Evolutionary conservation across 192 early-diverging fungal species (phyloP).

Genomic region (Backusella macrospora): DNA sequence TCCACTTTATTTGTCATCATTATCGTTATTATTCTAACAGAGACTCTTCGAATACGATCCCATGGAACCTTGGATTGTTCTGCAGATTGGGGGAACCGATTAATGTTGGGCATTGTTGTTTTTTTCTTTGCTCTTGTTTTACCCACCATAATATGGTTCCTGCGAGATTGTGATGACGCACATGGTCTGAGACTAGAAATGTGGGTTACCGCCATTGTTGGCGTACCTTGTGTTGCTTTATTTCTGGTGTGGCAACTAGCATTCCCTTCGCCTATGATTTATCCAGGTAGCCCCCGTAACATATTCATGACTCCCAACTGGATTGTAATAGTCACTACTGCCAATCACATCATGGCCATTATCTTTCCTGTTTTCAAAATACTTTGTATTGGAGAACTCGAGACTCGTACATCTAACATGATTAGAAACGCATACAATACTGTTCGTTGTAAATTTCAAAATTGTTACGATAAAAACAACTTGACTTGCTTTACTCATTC

Average conservation of each 20-base stretch:
- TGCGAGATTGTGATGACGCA: constrained; percentile 52
- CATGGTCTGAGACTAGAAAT: constrained; percentile 62
- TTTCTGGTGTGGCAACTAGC: constrained; percentile 43
- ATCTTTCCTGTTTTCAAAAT: constrained; percentile 8
- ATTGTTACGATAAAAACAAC: not conserved
- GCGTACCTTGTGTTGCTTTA: constrained; percentile 38
- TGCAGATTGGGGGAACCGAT: not conserved
- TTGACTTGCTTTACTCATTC: not conserved
- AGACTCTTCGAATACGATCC: not conserved
- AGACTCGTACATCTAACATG: not conserved
- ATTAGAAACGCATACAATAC: not conserved
- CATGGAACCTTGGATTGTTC: not conserved
- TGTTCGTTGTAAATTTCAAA: not conserved
- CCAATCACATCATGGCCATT: constrained; percentile 7
- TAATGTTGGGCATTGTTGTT: not conserved
- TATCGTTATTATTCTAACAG: not conserved
- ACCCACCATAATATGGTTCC: constrained; percentile 51
- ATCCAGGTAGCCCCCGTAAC: not conserved
- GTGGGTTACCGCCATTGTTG: constrained; percentile 48
- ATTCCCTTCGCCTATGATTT: not conserved
- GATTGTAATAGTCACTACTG: not conserved
- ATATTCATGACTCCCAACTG: constrained; percentile 16
- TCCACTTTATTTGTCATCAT: not conserved
- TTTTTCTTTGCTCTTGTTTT: constrained; percentile 48
- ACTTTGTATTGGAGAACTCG: not conserved